Percentiles rank a stretch among this genome's conserved stretches.
Evolutionary conservation across 179 eudicot species (phyloP).

Genomic region (Sideroxylon spinosum): DNA sequence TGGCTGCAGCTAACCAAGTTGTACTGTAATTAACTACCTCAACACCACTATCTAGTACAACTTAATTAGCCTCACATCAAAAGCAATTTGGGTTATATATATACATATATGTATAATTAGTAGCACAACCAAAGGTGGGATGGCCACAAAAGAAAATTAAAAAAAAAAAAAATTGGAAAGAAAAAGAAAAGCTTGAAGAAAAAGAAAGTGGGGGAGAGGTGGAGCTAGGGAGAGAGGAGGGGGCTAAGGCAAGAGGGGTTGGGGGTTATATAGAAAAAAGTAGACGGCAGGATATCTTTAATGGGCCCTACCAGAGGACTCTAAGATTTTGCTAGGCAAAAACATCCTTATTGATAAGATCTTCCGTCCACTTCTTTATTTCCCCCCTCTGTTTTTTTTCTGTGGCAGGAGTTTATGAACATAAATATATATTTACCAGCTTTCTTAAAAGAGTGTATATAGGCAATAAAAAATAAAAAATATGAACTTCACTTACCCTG

Average conservation of each 20-base stretch:
- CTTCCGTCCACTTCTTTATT: conserved; percentile 10
- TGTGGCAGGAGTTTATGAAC: too few species aligned
- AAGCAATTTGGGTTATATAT: not conserved
- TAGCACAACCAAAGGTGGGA: not conserved
- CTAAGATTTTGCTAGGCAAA: conserved; percentile 23
- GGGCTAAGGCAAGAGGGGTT: not conserved
- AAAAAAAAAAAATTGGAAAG: not conserved
- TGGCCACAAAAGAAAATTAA: not conserved
- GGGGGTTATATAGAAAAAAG: conserved; percentile 23
- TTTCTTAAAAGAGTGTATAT: too few species aligned
- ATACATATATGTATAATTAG: not conserved
- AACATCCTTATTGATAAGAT: conserved; percentile 12
- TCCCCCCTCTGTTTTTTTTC: not conserved
- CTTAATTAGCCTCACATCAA: not conserved
- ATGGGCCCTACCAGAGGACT: conserved; percentile 22
- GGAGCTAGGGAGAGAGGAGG: conserved; percentile 13
- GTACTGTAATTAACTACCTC: not conserved
- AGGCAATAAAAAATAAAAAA: too few species aligned
- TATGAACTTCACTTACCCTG: too few species aligned
- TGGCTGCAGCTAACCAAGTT: not conserved
- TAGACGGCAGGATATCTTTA: conserved; percentile 23
- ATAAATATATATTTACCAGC: too few species aligned
- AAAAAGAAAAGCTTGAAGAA: not conserved
- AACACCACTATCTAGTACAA: not conserved
- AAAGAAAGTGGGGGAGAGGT: not conserved